Conservation (phyloP, 179 eudicot genomes). For the Pouteria campechiana region DNA sequence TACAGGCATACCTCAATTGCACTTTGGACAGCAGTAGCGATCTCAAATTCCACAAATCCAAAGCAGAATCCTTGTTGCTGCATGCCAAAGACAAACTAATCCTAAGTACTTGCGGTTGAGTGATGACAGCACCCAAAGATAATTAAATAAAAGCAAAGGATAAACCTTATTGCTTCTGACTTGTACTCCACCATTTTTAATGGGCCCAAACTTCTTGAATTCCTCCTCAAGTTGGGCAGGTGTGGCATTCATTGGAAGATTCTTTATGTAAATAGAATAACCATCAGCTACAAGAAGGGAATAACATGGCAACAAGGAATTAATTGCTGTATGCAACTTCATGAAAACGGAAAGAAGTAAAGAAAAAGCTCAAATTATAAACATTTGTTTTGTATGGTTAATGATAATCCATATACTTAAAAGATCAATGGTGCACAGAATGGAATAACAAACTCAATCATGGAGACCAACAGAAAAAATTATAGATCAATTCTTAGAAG, state of each 20-base stretch:
- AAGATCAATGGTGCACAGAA: too few relatives aligned
- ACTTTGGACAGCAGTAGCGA: conserved; percentile 43
- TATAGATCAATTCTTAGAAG: too few relatives aligned
- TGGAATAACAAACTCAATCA: too few relatives aligned
- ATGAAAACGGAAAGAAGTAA: neutral
- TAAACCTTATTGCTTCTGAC: conserved; percentile 52
- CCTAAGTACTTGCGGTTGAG: too few relatives aligned
- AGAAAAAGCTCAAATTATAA: neutral
- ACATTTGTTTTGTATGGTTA: too few relatives aligned
- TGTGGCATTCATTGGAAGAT: conserved; percentile 51
- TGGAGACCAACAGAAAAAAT: too few relatives aligned
- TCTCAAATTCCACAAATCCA: conserved; percentile 90
- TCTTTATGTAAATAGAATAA: conserved; percentile 57
- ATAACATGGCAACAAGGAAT: neutral
- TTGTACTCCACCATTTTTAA: conserved; percentile 71
- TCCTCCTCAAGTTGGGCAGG: conserved; percentile 41
- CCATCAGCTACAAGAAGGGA: conserved; percentile 48
- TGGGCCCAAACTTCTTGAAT: conserved; percentile 68
- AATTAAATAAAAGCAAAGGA: neutral
- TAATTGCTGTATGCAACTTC: too few relatives aligned
- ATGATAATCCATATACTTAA: too few relatives aligned
- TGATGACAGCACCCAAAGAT: too few relatives aligned
- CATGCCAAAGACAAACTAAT: conserved; percentile 2
- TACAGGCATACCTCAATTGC: conserved; percentile 69
- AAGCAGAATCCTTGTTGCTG: conserved; percentile 46